Conservation (phyloP, 805 yeast species). For the Blastobotrys attinorum region DNA sequence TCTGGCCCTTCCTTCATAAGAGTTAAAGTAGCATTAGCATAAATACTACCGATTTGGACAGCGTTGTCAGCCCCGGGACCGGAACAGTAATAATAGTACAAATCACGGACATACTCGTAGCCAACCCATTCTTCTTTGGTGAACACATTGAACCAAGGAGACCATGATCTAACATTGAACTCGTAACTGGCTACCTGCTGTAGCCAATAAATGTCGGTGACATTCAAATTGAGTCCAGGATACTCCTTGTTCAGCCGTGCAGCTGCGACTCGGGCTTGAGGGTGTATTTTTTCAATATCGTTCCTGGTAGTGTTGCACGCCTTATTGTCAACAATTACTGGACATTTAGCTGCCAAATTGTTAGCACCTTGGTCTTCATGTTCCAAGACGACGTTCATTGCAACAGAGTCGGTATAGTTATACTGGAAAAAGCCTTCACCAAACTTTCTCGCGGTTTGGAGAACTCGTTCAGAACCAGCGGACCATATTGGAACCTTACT, state of each 20-base stretch:
- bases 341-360: conserved; percentile 45
- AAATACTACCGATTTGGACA: conserved; percentile 36
- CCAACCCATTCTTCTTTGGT: conserved; percentile 24
- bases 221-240: conserved; percentile 35
- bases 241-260: conserved; percentile 24
- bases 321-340: not conserved
- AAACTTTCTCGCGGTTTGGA: conserved; percentile 47
- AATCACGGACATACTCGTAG: conserved; percentile 19
- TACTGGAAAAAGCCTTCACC: conserved; percentile 53
- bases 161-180: conserved; percentile 39
- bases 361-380: conserved; percentile 44
- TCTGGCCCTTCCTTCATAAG: conserved; percentile 36
- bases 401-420: conserved; percentile 32
- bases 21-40: conserved; percentile 41
- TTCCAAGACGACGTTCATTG: conserved; percentile 40
- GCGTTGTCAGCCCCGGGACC: conserved; percentile 25
- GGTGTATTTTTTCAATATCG: conserved; percentile 18
- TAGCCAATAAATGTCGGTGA: conserved; percentile 34
- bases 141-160: conserved; percentile 32
- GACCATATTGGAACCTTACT: conserved; percentile 43
- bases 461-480: conserved; percentile 47
- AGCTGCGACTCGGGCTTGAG: conserved; percentile 22
- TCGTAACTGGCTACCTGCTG: conserved; percentile 45
- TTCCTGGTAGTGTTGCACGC: conserved; percentile 33
- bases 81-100: conserved; percentile 21